Evolutionary conservation across 2,329 filamentous ascomycete genomes (phyloP), one percentile per base, ranked within the genome.

Genomic region (Alternaria gaisen): DNA sequence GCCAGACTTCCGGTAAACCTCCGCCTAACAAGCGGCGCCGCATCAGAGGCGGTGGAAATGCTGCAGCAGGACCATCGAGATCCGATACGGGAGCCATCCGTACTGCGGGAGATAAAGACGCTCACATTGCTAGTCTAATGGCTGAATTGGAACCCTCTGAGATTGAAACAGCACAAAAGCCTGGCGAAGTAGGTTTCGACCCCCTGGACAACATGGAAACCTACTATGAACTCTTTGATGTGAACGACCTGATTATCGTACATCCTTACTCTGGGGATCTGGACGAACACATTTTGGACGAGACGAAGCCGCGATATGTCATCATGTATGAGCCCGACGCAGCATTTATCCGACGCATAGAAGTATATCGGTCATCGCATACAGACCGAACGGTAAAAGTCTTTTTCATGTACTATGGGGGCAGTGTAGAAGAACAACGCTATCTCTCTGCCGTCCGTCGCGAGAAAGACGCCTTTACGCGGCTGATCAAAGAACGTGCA

Each of bases 251-350:
- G 20, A 85, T 98, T 12, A 88, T 97, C 41, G 85, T 98, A 18
- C 95, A 98, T 77, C 91, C 95, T 1, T 99, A 97, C 76, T 93
- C 97, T 61, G 94, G 94, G 11, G 95, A 98, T 75, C 91, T 94
- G 82, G 95, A 99, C 77, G 95, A 98, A 75, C 92, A 97, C 76
- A 86, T 98, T n/a, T 86, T 99, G 1, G 94, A 99, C 77, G 95
- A 99, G 79, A 85, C 95, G 59, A 93, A 92, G 73, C 95, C 95
- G 34, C 89, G 92, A 61, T 97, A 97, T 78, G 93, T 99, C 60
- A 91, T 99, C 81, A 98, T 99, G 95, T 99, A 97, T 79, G 95
- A 98, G 76, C 94, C 95, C 1, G 93, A 98, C 67, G 89, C 94
- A 3, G 90, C 94, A 3, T 99, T 99, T 77, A 97, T 98, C 72